Evolutionary conservation across 2,329 filamentous ascomycete species (phyloP), one percentile per base, ranked within the genome.

Genomic region (Knoxdaviesia capensis): DNA sequence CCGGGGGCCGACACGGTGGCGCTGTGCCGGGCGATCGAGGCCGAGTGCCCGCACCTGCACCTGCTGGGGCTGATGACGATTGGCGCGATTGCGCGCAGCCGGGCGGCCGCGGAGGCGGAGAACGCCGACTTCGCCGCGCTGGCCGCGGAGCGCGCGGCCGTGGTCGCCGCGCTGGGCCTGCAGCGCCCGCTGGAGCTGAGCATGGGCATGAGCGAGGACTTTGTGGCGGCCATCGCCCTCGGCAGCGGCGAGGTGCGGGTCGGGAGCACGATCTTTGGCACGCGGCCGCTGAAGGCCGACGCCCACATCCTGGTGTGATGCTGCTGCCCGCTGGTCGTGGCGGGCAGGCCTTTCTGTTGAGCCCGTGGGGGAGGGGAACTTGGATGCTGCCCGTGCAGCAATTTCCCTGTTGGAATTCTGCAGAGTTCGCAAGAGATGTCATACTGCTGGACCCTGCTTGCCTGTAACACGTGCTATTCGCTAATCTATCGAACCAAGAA

Each of bases 141-240:
- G 54, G 65, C 63, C 41, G 68, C 79, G 52, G 77, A 81, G 55
- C 66, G 83, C 43, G 81, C 92, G 56, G 58, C 72, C 9, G 74
- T 94, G 2, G 71, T 68, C 3, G 54, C 61, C 53, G 78, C 62
- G 45, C 51, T 65, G 20, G 54, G 53, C 1, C 43, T 63, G 40
- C 56, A 65, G 10, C 60, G 67, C 46, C 48, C 45, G n/a, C 56
- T 94, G 51, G 86, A 94, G 64, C 59, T 96, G 59, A 94, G 87
- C 59, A 98, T 98, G 88, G 88, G 88, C 6, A 98, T 98, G 90
- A 94, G 86, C 56, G 77, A 84, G 53, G 90, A 98, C 59, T 98
- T 88, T 57, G 87, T 94, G 63, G 81, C 79, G 6, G 90, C 90
- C 1, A 78, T 96, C 53, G 61, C 59, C 8, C 64, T 85, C 64